Evolutionary conservation across 306 rosid species (phyloP), one percentile per base, ranked within the genome.

Genomic region (Ochetophila trinervis): DNA sequence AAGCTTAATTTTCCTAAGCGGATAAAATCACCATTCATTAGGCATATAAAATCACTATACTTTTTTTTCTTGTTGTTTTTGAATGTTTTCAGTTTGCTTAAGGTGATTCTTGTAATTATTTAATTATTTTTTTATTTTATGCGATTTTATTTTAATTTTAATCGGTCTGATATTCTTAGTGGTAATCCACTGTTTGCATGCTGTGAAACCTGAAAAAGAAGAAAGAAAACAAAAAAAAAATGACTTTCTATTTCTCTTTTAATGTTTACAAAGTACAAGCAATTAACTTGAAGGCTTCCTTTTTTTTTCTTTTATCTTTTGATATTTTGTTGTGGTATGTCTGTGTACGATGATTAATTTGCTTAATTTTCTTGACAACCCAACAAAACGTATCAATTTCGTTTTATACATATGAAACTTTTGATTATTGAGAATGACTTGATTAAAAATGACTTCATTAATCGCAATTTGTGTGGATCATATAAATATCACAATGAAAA

Each of bases 341-440:
- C 8, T 5, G 49, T 4, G 15, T n/a, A 20, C 19, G 23, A 13
- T 40, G 23, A 14, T 40, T 21, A 5, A 11, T 35, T 49, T 13
- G 53, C 35, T 52, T 17, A 56, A 53, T 60, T 48, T 66, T 52
- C 58, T n/a, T 40, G 0, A 57, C 50, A 71, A 71, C 27, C 34
- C 22, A 50, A 27, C 18, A 52, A 62, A 56, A 17, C 32, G 45
- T 55, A 6, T 14, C 35, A 42, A 16, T 53, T 22, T 35, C 23
- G 12, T 34, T 45, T n/a, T 19, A 20, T 53, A 50, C n/a, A n/a
- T 61, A 64, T 17, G 18, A 57, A 36, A 11, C 7, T 37, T 8
- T n/a, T 30, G 32, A 48, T 58, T 9, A 24, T 57, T 40, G n/a
- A n/a, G n/a, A n/a, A n/a, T n/a, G n/a, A n/a, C n/a, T n/a, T n/a